These are phyloP conservation scores for Cymbidium sinense DNA, from an alignment of 106 monocot genomes.

Conservation along the genomic window DNA sequence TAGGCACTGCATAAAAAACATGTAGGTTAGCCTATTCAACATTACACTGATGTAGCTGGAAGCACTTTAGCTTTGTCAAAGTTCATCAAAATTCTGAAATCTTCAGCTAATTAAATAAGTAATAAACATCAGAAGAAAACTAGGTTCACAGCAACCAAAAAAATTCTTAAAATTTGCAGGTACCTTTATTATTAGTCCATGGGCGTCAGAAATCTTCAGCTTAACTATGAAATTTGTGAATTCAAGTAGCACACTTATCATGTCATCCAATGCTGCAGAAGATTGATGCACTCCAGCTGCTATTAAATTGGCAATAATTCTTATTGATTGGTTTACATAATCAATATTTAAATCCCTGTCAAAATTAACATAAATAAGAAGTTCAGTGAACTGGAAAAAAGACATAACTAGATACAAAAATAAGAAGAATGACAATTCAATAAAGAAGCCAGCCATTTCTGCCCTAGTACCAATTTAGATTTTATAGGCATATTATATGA, in stretches of 20 bases:
- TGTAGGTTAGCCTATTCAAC: background rate
- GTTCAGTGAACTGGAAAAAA: background rate
- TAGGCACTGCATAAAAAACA: constrained; percentile 53
- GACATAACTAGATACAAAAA: background rate
- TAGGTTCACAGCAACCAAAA: background rate
- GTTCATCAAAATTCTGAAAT: background rate
- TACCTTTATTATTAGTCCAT: constrained; percentile 60
- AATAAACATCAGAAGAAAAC: background rate
- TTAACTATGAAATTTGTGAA: constrained; percentile 46
- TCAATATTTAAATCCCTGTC: constrained; percentile 62
- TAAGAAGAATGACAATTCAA: background rate
- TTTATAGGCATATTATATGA: background rate
- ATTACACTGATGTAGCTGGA: background rate
- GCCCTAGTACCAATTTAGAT: background rate
- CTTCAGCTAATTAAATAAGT: constrained; percentile 1
- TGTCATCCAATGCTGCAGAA: constrained; percentile 54
- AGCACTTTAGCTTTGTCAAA: background rate
- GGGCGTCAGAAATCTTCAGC: constrained; percentile 51
- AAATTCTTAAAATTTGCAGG: background rate
- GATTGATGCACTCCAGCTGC: constrained; percentile 47
- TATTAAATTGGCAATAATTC: constrained; percentile 64
- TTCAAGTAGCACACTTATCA: constrained; percentile 52
- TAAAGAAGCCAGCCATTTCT: background rate
- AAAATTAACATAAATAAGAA: constrained; percentile 3
- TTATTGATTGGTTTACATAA: constrained; percentile 61